Evolutionary conservation across 208 protist species (phyloP).

Genomic region (Leishmania major): DNA sequence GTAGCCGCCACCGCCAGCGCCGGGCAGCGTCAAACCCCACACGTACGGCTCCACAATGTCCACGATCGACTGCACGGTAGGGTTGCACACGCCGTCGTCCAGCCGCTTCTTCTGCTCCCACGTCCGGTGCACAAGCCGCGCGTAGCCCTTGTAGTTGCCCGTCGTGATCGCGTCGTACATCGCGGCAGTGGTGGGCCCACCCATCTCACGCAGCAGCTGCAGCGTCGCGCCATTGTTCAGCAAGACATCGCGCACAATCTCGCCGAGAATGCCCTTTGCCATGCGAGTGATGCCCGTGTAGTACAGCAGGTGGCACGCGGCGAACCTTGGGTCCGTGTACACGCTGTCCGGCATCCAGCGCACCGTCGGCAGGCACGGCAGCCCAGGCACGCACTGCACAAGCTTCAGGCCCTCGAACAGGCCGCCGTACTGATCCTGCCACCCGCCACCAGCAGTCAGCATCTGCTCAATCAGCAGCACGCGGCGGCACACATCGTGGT

Average conservation of each 20-base stretch:
- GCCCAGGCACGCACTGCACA: conserved; percentile 33
- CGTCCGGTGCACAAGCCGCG: conserved; percentile 35
- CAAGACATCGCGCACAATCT: conserved; percentile 52
- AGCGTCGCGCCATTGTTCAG: conserved; percentile 37
- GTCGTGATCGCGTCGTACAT: conserved; percentile 50
- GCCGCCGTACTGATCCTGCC: conserved; percentile 73
- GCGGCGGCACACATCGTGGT: conserved; percentile 44
- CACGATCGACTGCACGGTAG: conserved; percentile 43
- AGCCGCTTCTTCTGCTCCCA: conserved; percentile 65
- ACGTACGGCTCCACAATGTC: conserved; percentile 43
- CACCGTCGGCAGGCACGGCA: conserved; percentile 41
- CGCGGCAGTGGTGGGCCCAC: conserved; percentile 28
- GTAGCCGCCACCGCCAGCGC: conserved; percentile 75
- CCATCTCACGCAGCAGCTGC: conserved; percentile 45
- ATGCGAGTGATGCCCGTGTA: conserved; percentile 62
- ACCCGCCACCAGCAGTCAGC: conserved; percentile 67
- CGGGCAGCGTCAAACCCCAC: conserved; percentile 49
- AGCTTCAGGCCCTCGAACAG: conserved; percentile 58
- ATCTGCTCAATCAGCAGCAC: conserved; percentile 73
- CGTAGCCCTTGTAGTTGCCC: conserved; percentile 42
- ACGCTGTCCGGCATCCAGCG: conserved; percentile 46
- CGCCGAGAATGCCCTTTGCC: conserved; percentile 46
- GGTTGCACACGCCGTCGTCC: conserved; percentile 40
- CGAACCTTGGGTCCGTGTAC: conserved; percentile 37
- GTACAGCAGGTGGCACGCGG: conserved; percentile 57